Evolutionary conservation across 352 stramenopile genomes (phyloP).

Genomic region (Aphanomyces cochlioides): DNA sequence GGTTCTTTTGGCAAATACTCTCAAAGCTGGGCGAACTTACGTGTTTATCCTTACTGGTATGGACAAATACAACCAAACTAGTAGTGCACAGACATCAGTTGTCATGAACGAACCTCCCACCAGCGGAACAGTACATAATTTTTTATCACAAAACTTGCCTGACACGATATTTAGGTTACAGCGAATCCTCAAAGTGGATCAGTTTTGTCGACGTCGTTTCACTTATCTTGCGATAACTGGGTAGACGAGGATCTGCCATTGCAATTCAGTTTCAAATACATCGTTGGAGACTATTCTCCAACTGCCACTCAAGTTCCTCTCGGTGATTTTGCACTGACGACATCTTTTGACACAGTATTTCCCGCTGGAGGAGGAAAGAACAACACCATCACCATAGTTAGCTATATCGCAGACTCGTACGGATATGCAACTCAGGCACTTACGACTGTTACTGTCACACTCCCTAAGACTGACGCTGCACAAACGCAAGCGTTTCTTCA

Average conservation of each 20-base stretch:
- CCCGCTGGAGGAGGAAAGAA: conserved; percentile 54
- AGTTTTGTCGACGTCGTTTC: conserved; percentile 53
- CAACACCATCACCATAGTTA: conserved; percentile 56
- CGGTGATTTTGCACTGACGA: conserved; percentile 48
- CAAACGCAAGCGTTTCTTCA: background rate
- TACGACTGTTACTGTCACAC: conserved; percentile 35
- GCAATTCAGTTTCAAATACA: conserved; percentile 73
- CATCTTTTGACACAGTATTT: conserved; percentile 51
- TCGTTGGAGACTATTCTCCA: conserved; percentile 49
- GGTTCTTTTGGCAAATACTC: conserved; percentile 44
- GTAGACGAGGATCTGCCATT: conserved; percentile 63
- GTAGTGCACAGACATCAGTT: conserved; percentile 45
- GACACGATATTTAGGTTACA: conserved; percentile 28
- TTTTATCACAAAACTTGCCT: background rate
- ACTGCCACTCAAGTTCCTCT: conserved; percentile 50
- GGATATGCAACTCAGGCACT: conserved; percentile 46
- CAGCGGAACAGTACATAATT: conserved; percentile 37
- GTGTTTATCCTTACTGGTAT: conserved; percentile 48
- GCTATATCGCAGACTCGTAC: conserved; percentile 55
- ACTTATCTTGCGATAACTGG: conserved; percentile 49
- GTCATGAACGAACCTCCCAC: conserved; percentile 50
- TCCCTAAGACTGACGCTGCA: background rate
- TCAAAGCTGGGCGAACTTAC: conserved; percentile 47
- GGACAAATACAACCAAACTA: conserved; percentile 41
- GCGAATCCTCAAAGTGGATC: conserved; percentile 46